Evolutionary conservation across 2,329 filamentous ascomycete genomes (phyloP).

Genomic region (Cladophialophora psammophila): DNA sequence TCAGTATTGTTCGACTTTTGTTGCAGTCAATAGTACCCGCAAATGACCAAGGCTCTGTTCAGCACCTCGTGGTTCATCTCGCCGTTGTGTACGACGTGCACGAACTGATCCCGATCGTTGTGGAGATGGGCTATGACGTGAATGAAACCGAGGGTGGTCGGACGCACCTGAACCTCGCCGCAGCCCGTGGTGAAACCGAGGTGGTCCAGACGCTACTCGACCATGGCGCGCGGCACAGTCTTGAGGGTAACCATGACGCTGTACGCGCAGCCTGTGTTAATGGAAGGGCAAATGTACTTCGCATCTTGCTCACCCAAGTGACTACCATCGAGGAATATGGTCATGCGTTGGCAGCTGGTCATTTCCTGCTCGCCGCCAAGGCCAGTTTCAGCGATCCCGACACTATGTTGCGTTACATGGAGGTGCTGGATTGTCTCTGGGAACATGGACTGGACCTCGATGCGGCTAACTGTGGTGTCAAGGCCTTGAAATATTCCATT

Average conservation of each 20-base stretch:
- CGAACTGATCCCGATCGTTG: constrained; percentile 7
- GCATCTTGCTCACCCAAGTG: constrained; percentile 1
- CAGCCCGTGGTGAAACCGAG: not conserved
- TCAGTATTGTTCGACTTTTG: not conserved
- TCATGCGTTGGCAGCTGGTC: constrained; percentile 4
- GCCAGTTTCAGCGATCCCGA: not conserved
- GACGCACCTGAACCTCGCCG: constrained; percentile 9
- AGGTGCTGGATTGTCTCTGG: constrained; percentile 1
- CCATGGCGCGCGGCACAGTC: constrained; percentile 10
- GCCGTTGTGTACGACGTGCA: not conserved
- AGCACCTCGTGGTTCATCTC: constrained; percentile 5
- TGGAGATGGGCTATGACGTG: constrained; percentile 15
- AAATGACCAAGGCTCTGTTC: constrained; percentile 1
- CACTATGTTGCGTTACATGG: not conserved
- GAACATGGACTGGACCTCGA: constrained; percentile 15
- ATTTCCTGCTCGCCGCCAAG: constrained; percentile 3
- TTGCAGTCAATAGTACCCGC: not conserved
- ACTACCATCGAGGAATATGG: constrained; percentile 19
- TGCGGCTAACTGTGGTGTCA: constrained; percentile 11
- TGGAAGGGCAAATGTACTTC: constrained; percentile 4
- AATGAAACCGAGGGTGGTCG: constrained; percentile 1
- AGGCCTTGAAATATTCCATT: constrained; percentile 11
- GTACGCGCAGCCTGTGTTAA: constrained; percentile 3
- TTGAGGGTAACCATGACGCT: constrained; percentile 8
- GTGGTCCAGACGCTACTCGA: constrained; percentile 5